phyloP scores from a whole-genome alignment of 2,329 filamentous ascomycete genomes.

The Clarireedia homoeocarpa region DNA sequence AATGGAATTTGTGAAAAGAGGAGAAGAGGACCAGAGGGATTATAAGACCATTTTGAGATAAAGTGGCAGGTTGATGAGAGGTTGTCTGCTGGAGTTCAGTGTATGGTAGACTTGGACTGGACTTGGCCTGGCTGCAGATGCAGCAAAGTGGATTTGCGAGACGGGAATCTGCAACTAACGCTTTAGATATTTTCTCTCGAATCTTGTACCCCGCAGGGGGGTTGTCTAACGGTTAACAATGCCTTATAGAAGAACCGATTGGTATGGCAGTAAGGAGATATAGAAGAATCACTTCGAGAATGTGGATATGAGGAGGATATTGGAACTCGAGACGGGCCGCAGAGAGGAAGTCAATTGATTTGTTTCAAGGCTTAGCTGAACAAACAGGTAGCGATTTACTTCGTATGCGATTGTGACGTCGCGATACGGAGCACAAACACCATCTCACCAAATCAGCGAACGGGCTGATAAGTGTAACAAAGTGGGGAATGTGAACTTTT shows the following conservation, averaged over 20 bases:
- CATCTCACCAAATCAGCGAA: too few relatives aligned
- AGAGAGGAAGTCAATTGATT: background rate
- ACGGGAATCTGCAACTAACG: background rate
- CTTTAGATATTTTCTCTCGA: background rate
- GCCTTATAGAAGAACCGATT: too few relatives aligned
- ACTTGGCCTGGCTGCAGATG: background rate
- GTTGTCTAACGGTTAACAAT: too few relatives aligned
- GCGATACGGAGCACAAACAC: background rate
- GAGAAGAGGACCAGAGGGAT: background rate
- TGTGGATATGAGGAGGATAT: too few relatives aligned
- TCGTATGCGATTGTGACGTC: background rate
- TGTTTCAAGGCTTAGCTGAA: conserved; percentile 1
- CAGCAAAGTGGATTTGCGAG: conserved; percentile 6
- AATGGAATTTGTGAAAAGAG: background rate
- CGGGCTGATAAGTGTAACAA: too few relatives aligned
- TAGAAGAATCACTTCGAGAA: too few relatives aligned
- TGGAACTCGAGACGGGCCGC: background rate
- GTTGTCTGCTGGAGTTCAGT: background rate
- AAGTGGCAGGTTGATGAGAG: background rate
- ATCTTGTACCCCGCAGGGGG: background rate
- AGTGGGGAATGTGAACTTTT: too few relatives aligned
- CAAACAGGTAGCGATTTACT: background rate
- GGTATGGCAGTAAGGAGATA: too few relatives aligned
- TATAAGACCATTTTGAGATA: conserved; percentile 4
- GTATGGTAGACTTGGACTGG: background rate